Evolutionary conservation across 139 green algal genomes (phyloP), one percentile per base, ranked within the genome.

Genomic region (Coelastrella sp.): DNA sequence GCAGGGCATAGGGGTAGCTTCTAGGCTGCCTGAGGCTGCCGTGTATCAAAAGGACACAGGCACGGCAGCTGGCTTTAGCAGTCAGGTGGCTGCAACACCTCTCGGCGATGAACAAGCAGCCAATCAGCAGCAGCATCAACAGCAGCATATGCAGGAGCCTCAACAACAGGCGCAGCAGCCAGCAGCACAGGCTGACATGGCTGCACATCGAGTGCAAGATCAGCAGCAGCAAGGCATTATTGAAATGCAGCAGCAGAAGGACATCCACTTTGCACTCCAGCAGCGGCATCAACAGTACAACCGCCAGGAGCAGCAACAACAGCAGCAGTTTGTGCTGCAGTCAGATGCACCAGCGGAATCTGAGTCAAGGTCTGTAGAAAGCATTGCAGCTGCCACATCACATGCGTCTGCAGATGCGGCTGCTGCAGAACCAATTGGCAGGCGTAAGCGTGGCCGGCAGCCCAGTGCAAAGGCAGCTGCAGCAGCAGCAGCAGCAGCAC

Each of bases 321-420:
- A 88, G 66, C 35, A 80, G 66, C 17, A 19, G 65, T 20, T 58
- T 73, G 80, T n/a, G 58, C 80, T 65, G 66, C 83, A 58, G 27
- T 17, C 35, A 88, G 83, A 70, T 78, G 66, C 83, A 88, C 14
- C 59, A 60, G 66, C 83, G 11, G 66, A 72, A 65, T 88, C 83
- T 57, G 83, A 88, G 19, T 88, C 83, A 7, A 72, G 83, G 4
- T 88, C 83, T 49, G 65, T 80, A 19, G 83, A 72, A 19, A 88
- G 83, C 35, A 88, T 68, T 56, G 83, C 83, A 49, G 83, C 83
- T 63, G 82, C 82, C n/a, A 72, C 63, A 8, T 80, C 65, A 4
- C 66, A 88, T n/a, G 83, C 83, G 6, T 79, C 83, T n/a, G 83
- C 83, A 80, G 83, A 88, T 68, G 66, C 83, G 20, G 24, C 58